These are phyloP conservation scores for Neurospora sp. DNA, from an alignment of 495 filamentous ascomycete genomes.

Conservation along the genomic window DNA sequence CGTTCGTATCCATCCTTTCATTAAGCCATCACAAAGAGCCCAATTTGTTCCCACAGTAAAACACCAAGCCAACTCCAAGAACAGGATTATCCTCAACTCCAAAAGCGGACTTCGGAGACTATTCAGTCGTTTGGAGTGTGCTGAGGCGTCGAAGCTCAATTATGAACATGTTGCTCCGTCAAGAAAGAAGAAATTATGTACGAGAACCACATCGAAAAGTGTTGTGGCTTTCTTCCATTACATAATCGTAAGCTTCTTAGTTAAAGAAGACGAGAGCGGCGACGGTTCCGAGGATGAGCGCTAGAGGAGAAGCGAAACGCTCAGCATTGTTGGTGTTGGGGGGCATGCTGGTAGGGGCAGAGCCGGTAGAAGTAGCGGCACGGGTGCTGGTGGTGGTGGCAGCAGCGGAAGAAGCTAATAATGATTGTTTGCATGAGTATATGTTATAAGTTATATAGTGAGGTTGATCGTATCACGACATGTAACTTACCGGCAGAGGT, in stretches of 20 bases:
- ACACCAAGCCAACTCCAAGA: not conserved
- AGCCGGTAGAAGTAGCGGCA: not conserved
- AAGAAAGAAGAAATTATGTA: not conserved
- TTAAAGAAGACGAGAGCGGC: slow-evolving; percentile 29
- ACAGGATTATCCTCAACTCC: not conserved
- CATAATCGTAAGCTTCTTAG: slow-evolving; percentile 12
- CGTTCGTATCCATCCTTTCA: not conserved
- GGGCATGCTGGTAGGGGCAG: slow-evolving; percentile 6
- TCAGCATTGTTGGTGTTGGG: slow-evolving; percentile 20
- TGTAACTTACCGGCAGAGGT: slow-evolving; percentile 3
- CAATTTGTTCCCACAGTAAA: not conserved
- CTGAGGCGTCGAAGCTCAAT: not conserved
- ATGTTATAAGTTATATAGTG: not conserved
- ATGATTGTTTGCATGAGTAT: not conserved
- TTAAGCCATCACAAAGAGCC: not conserved
- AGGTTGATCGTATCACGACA: not conserved
- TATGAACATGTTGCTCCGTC: not conserved
- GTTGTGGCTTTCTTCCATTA: not conserved
- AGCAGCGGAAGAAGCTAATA: not conserved
- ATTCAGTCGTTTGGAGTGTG: not conserved
- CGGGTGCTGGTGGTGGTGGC: slow-evolving; percentile 3
- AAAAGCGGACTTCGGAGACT: not conserved
- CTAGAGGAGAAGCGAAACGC: slow-evolving; percentile 27
- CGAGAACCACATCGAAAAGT: not conserved
- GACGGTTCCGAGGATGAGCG: slow-evolving; percentile 24